Percentiles rank a stretch among this genome's conserved stretches.
Conservation (phyloP, 31 red algal genomes). For the Endocladia muricata region DNA sequence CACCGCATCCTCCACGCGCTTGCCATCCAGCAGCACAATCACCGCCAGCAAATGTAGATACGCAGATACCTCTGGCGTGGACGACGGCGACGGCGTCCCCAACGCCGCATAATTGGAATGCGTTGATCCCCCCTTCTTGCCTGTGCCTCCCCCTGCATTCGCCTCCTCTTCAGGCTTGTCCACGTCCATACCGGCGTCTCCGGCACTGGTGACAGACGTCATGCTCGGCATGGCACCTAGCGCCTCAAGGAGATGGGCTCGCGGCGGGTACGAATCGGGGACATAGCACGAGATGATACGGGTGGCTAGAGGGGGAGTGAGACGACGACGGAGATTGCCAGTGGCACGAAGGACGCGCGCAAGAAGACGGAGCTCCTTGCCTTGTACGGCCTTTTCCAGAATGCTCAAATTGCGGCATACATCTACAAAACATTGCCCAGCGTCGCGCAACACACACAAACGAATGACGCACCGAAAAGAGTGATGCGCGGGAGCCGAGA, state of each 20-base stretch:
- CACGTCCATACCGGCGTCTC: slow-evolving; percentile 50
- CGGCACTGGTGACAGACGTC: slow-evolving; percentile 11
- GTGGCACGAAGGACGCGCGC: slow-evolving; percentile 74
- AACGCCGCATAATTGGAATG: slow-evolving; percentile 21
- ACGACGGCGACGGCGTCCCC: slow-evolving; percentile 25
- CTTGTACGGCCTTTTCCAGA: slow-evolving; percentile 73
- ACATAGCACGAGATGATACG: slow-evolving; percentile 47
- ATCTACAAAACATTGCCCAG: too few relatives aligned
- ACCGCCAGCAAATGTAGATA: slow-evolving; percentile 80
- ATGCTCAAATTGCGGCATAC: slow-evolving; percentile 65
- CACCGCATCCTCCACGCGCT: slow-evolving; percentile 53
- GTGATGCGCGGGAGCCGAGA: too few relatives aligned
- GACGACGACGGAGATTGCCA: slow-evolving; percentile 47
- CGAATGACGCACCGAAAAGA: too few relatives aligned
- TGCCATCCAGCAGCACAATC: slow-evolving; percentile 61
- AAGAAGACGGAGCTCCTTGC: slow-evolving; percentile 78
- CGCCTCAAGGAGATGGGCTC: slow-evolving; percentile 13
- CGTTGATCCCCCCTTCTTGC: not conserved
- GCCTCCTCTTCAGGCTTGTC: slow-evolving; percentile 7
- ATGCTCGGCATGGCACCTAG: slow-evolving; percentile 14
- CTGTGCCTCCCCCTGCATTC: too few relatives aligned
- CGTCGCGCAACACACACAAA: too few relatives aligned
- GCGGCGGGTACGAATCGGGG: slow-evolving; percentile 34
- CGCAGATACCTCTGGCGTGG: slow-evolving; percentile 69
- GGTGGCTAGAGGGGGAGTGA: slow-evolving; percentile 23